Conservation (phyloP, 2,329 filamentous ascomycete genomes). For the Colletotrichum sp. region DNA sequence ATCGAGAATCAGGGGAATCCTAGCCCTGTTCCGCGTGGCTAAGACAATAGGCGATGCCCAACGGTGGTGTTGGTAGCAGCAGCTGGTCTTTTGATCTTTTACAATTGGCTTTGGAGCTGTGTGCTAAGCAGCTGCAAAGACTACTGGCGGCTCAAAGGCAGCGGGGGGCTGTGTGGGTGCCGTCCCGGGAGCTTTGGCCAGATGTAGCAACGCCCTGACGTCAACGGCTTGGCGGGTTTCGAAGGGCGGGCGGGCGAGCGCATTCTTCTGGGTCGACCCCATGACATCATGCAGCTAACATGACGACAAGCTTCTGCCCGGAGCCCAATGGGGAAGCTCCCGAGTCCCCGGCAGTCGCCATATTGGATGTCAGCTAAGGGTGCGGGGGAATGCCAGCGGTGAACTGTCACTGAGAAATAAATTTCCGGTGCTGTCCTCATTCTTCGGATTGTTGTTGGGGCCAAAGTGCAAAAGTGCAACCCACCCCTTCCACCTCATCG, state of each 20-base stretch:
- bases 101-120: background rate
- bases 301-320: constrained; percentile 12
- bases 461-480: background rate
- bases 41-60: background rate
- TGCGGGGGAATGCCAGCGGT: constrained; percentile 7
- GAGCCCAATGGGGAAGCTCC: constrained; percentile 3
- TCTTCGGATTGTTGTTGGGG: background rate
- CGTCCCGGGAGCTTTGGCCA: background rate
- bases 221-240: constrained; percentile 12
- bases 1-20: background rate
- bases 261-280: background rate
- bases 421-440: background rate
- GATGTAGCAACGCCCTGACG: constrained; percentile 1
- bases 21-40: background rate
- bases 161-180: background rate
- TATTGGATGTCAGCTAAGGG: background rate
- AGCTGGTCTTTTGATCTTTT: background rate
- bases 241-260: background rate
- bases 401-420: background rate
- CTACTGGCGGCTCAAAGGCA: background rate
- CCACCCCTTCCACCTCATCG: background rate
- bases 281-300: constrained; percentile 20
- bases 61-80: background rate
- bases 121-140: background rate
- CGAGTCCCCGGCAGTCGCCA: background rate